Percentiles rank a stretch among this genome's conserved stretches.
These are phyloP conservation scores for Sporisorium reilianum DNA, from an alignment of 1,284 basidiomycete genomes.

Conservation along the genomic window DNA sequence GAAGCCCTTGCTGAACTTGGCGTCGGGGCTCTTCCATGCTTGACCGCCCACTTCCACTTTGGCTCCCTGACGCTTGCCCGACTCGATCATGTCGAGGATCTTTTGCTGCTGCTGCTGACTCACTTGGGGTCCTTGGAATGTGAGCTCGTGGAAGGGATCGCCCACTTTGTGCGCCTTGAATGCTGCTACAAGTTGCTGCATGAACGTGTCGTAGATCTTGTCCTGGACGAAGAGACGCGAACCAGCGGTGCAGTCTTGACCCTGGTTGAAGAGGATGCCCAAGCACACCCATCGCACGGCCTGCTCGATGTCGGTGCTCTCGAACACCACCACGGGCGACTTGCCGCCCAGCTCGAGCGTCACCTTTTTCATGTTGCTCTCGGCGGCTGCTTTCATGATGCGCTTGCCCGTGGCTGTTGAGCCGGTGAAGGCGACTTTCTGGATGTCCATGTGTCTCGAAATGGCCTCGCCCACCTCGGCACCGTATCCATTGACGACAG, in stretches of 20 bases:
- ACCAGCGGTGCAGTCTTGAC: conserved; percentile 75
- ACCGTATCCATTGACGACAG: conserved; percentile 84
- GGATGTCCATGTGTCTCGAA: conserved; percentile 75
- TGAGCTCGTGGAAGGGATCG: conserved; percentile 81
- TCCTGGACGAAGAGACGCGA: conserved; percentile 81
- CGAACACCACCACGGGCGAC: conserved; percentile 83
- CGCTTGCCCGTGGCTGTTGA: conserved; percentile 78
- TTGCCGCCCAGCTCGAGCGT: conserved; percentile 85
- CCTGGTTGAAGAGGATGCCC: conserved; percentile 79
- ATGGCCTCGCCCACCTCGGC: conserved; percentile 79
- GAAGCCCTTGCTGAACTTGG: conserved; percentile 72
- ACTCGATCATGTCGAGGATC: conserved; percentile 87
- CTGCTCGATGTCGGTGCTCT: conserved; percentile 72
- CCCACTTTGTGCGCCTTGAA: conserved; percentile 70
- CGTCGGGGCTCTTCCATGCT: conserved; percentile 25
- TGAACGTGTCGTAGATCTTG: conserved; percentile 76
- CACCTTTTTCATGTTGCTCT: conserved; percentile 84
- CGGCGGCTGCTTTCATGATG: conserved; percentile 85
- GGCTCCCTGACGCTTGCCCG: conserved; percentile 83
- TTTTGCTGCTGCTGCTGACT: conserved; percentile 83
- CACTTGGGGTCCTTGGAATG: conserved; percentile 89
- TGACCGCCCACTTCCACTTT: conserved; percentile 80
- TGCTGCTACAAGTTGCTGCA: conserved; percentile 75
- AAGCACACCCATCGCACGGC: conserved; percentile 76
- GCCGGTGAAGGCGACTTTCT: conserved; percentile 75